Evolutionary conservation across 2,329 filamentous ascomycete genomes (phyloP).

Genomic region (Trichophyton equinum): DNA sequence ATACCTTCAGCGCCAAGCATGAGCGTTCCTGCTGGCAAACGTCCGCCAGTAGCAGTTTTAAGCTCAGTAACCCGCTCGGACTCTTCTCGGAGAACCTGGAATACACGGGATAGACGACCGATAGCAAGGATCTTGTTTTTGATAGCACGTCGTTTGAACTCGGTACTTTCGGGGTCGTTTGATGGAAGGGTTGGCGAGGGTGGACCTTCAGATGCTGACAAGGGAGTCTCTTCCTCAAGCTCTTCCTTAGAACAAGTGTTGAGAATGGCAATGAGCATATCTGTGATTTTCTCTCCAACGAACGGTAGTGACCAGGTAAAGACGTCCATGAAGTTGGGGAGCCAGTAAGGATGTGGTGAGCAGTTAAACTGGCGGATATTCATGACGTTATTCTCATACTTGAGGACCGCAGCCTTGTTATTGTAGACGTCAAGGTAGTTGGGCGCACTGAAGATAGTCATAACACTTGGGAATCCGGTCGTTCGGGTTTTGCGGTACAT

Average conservation of each 20-base stretch:
- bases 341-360: constrained; percentile 97
- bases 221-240: constrained; percentile 74
- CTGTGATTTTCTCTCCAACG: constrained; percentile 96
- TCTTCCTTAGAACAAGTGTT: constrained; percentile 99
- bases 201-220: constrained; percentile 59
- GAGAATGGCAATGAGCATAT: constrained; percentile 97
- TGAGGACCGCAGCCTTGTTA: constrained; percentile 97
- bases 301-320: constrained; percentile 99
- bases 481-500: constrained; percentile 99
- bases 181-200: constrained; percentile 39
- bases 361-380: constrained; percentile 99
- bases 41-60: constrained; percentile 88
- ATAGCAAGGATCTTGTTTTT: constrained; percentile 99
- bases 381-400: constrained; percentile 99
- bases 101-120: constrained; percentile 87
- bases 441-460: constrained; percentile 98
- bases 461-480: constrained; percentile 95
- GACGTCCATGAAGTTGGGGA: constrained; percentile 99
- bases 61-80: constrained; percentile 93
- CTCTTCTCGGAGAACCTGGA: constrained; percentile 95
- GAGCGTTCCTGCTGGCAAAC: constrained; percentile 84
- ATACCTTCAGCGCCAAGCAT: constrained; percentile 98
- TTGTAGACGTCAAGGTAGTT: constrained; percentile 99
- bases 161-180: constrained; percentile 70
- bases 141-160: constrained; percentile 91